Conservation (phyloP, 345 rosid species). For the Heritiera fomes region DNA sequence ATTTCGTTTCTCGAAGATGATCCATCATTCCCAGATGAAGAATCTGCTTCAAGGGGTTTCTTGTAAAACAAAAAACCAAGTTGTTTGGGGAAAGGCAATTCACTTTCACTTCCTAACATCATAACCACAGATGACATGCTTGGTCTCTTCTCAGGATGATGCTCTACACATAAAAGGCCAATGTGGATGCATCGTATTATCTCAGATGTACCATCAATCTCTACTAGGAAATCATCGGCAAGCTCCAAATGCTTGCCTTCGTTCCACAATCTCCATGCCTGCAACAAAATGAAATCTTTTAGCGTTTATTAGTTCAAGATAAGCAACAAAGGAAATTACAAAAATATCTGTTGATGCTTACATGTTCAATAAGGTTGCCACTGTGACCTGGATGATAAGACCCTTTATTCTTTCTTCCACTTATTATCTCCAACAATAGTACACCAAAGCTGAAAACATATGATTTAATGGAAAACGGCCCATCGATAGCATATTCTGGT, state of each 20-base stretch:
- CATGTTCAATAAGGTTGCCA: slow-evolving; percentile 15
- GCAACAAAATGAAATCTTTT: slow-evolving; percentile 20
- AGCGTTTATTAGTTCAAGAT: slow-evolving; percentile 32
- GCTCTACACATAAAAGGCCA: slow-evolving; percentile 49
- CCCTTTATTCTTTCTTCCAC: slow-evolving; percentile 15
- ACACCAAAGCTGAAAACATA: slow-evolving; percentile 17
- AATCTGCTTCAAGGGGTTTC: neutral
- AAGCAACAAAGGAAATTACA: neutral
- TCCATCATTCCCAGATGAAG: neutral
- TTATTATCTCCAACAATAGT: slow-evolving; percentile 17
- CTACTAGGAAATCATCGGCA: slow-evolving; percentile 26
- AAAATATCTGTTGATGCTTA: neutral
- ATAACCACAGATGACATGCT: slow-evolving; percentile 44
- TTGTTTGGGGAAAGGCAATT: slow-evolving; percentile 31
- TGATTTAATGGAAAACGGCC: neutral
- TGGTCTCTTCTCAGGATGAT: slow-evolving; percentile 48
- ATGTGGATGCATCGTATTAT: slow-evolving; percentile 42
- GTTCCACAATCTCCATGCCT: slow-evolving; percentile 43
- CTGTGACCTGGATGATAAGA: slow-evolving; percentile 13
- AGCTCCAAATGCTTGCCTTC: slow-evolving; percentile 39
- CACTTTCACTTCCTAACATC: slow-evolving; percentile 46
- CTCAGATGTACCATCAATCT: slow-evolving; percentile 21
- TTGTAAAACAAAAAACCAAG: slow-evolving; percentile 21
- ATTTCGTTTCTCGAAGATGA: neutral
- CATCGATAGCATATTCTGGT: slow-evolving; percentile 21